Base-by-base conservation (phyloP, 768 basidiomycete species). In the Rhizopogon roseolus region DNA sequence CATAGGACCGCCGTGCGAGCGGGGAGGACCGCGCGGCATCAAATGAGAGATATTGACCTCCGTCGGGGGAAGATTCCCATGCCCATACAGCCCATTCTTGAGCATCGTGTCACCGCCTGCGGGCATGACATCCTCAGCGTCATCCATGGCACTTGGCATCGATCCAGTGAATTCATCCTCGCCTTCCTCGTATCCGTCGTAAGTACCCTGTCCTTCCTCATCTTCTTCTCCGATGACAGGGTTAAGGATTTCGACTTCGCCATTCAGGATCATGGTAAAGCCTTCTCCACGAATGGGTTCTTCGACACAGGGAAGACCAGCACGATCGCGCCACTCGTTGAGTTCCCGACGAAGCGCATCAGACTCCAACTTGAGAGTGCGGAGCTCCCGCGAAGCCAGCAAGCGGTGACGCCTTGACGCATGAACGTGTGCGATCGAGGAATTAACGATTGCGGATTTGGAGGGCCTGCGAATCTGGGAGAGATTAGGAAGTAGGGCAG, bases 401-500 rank as follows among this genome's bases (percentile, higher is more conserved):
- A 86, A 73, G 46, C 91, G 85, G 64, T 93, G 88, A 41, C 90
- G 81, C 46, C 91, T 84, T 39, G 90, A 88, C 19, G 87, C 81
- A 63, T 89, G 86, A 56, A 94, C 84, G 64, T 93, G 89, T 1
- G 92, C 85, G 67, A 98, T 97, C 42, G 88, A 90, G 34, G 90
- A 93, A 71, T 97, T 97, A 71, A 99, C 95, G 69, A 98, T 98
- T 56, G 90, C 88, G 4, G 91, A 91, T 73, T 99, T 99, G 67
- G 90, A 93, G 0, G 97, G 97, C 29, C 96, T 85, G 58, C 94
- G 87, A 69, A 93, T 89, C 64, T 90, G 82, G 10, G 89, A 88
- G 53, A 97, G 84, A 65, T 94, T 90, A 48, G 96, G 93, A 17
- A 98, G 84, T 38, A 97, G 81, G 6, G 86, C 84, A 55, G 96